These are phyloP conservation scores for Neonectria coccinea DNA, from an alignment of 2,329 filamentous ascomycete genomes.

Conservation along the genomic window DNA sequence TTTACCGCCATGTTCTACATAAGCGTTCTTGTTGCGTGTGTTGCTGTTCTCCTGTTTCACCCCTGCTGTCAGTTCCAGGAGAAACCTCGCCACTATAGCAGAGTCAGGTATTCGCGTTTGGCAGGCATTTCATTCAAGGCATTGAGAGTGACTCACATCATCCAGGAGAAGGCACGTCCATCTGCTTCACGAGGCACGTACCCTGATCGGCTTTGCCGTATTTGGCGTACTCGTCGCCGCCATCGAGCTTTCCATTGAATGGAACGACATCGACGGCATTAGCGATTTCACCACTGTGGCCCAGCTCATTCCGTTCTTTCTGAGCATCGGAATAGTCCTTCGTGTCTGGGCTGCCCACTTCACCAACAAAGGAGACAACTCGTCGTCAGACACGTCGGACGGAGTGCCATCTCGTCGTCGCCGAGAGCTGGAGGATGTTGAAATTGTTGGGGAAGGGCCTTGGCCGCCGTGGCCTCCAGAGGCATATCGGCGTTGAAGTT, in stretches of 20 bases:
- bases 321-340: slow-evolving; percentile 47
- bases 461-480: not conserved
- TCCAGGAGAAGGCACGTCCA: slow-evolving; percentile 38
- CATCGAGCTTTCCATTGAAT: slow-evolving; percentile 50
- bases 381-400: not conserved
- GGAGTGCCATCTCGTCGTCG: not conserved
- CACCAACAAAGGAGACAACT: slow-evolving; percentile 4
- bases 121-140: no score
- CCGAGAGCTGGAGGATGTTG: slow-evolving; percentile 5
- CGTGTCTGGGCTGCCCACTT: slow-evolving; percentile 43
- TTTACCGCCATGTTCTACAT: slow-evolving; percentile 49
- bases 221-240: slow-evolving; percentile 47
- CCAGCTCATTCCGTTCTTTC: slow-evolving; percentile 50
- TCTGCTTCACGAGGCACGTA: slow-evolving; percentile 38
- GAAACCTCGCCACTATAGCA: slow-evolving; percentile 34
- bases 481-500: not conserved
- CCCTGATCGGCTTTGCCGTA: slow-evolving; percentile 42
- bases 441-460: not conserved
- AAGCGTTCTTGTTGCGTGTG: slow-evolving; percentile 41
- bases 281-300: slow-evolving; percentile 44
- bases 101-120: slow-evolving; percentile 34
- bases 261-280: slow-evolving; percentile 47
- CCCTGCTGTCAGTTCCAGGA: slow-evolving; percentile 40
- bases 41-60: slow-evolving; percentile 39
- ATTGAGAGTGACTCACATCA: slow-evolving; percentile 7